Evolutionary conservation across 164 flowering plant species (phyloP), one percentile per base, ranked within the genome.

Genomic region (Magnolia kwangsiensis): DNA sequence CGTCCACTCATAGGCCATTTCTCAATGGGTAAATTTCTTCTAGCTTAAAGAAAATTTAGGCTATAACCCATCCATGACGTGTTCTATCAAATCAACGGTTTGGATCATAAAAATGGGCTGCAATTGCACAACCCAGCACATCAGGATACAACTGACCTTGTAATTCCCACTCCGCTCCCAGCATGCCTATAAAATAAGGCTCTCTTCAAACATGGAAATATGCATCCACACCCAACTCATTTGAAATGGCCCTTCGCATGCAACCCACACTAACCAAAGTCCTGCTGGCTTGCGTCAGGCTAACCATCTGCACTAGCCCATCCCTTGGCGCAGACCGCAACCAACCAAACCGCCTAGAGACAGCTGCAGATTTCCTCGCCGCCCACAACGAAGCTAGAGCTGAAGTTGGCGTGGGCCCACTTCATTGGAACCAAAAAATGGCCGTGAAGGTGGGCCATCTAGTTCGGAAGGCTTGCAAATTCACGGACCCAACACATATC

Each of bases 311-410:
- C 45, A 8, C 21, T 45, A 31, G n/a, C 50, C 18, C 50, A 37
- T 3, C 0, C 45, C 45, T 37, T 0, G 4, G 0, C n/a, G 50
- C 8, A 5, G 3, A 23, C 72, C 63, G 16, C 21, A 11, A 68
- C 20, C 24, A 7, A 18, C 2, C 29, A 23, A 1, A 16, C 10
- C 5, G 29, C 29, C 13, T 13, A 1, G 55, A 69, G 3, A 74
- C 83, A 21, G 76, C 86, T 50, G 69, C 67, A 4, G 89, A 88
- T 71, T 91, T 76, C 84, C 85, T 92, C 3, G 80, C 75, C 1
- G 84, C 85, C 0, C 97, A 92, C 88, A 92, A 92, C 86, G 72
- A 75, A 24, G 95, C 95, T 4, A 84, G 97, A 72, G 81, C 89
- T 8, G 89, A 74, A 21, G 93, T 90, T 2, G 89, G 90, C 0